Evolutionary conservation across 305 asterid species (phyloP).

Genomic region (Fraxinus sp.): DNA sequence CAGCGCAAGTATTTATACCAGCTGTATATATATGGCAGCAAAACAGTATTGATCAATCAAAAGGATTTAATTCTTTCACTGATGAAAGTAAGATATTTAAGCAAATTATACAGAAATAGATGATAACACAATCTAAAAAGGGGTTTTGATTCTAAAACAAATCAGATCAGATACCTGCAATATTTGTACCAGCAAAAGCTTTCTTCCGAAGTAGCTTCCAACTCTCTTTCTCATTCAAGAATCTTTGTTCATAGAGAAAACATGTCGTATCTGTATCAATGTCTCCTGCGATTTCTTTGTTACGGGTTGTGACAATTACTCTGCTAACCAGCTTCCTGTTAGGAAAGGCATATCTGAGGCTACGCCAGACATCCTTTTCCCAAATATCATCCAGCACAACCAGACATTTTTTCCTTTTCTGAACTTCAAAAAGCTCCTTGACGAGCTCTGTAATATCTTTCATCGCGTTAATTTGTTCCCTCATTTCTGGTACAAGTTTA

Average conservation of each 20-base stretch:
- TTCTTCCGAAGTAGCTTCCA: constrained; percentile 49
- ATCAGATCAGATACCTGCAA: constrained; percentile 27
- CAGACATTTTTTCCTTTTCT: constrained; percentile 38
- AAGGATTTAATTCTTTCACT: not conserved
- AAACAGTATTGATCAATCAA: not conserved
- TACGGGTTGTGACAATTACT: constrained; percentile 49
- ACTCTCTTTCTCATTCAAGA: constrained; percentile 44
- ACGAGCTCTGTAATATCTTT: constrained; percentile 35
- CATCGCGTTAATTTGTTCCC: constrained; percentile 21
- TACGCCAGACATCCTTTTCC: constrained; percentile 46
- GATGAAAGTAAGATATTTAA: not conserved
- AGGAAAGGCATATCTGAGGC: constrained; percentile 39
- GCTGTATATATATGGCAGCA: not conserved
- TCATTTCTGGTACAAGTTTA: constrained; percentile 41
- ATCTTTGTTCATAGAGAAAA: constrained; percentile 41
- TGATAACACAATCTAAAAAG: not conserved
- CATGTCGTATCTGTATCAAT: constrained; percentile 35
- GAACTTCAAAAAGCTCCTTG: constrained; percentile 34
- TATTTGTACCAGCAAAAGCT: constrained; percentile 27
- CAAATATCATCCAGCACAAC: constrained; percentile 57
- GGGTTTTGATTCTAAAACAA: not conserved
- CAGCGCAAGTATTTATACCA: not conserved
- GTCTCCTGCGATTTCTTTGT: constrained; percentile 35
- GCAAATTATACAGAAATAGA: not conserved
- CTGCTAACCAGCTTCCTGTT: constrained; percentile 32